These are phyloP conservation scores for Tolypocladium tundrense DNA, from an alignment of 2,329 filamentous ascomycete genomes.

Conservation along the genomic window DNA sequence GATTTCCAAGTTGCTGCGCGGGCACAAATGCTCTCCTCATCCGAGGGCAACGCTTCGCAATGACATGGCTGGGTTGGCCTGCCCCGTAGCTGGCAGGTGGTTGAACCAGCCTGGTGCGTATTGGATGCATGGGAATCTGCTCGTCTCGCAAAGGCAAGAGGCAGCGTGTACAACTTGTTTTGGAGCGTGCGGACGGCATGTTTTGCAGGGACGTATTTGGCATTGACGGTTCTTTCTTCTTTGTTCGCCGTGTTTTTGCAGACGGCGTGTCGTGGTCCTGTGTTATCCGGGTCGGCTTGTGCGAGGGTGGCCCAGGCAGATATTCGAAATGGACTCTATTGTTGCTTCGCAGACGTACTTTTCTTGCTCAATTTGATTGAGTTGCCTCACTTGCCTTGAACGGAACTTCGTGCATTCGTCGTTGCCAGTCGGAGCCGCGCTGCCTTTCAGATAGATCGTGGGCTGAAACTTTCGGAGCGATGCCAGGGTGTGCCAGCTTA, in stretches of 20 bases:
- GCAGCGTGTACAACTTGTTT: constrained; percentile 13
- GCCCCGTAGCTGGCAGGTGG: neutral
- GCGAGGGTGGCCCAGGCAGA: neutral
- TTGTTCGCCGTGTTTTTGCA: constrained; percentile 3
- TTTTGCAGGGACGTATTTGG: constrained; percentile 6
- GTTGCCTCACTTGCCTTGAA: neutral
- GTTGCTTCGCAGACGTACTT: constrained; percentile 32
- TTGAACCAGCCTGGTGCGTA: neutral
- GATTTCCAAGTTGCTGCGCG: neutral
- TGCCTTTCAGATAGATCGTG: neutral
- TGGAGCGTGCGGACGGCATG: constrained; percentile 3
- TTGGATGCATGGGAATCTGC: constrained; percentile 4
- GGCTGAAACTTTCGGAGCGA: no score
- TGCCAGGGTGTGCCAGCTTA: no score
- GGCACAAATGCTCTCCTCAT: neutral
- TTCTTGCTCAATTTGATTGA: neutral
- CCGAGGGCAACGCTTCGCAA: neutral
- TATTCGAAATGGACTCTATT: neutral
- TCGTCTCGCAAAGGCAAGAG: constrained; percentile 5
- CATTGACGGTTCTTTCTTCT: constrained; percentile 4
- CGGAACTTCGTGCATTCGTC: neutral
- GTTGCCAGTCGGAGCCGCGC: neutral
- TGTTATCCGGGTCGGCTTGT: neutral
- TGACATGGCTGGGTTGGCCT: neutral
- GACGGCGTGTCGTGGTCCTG: neutral